phyloP scores from a whole-genome alignment of 257 asterid genomes.

The Capsicum rhomboideum region DNA sequence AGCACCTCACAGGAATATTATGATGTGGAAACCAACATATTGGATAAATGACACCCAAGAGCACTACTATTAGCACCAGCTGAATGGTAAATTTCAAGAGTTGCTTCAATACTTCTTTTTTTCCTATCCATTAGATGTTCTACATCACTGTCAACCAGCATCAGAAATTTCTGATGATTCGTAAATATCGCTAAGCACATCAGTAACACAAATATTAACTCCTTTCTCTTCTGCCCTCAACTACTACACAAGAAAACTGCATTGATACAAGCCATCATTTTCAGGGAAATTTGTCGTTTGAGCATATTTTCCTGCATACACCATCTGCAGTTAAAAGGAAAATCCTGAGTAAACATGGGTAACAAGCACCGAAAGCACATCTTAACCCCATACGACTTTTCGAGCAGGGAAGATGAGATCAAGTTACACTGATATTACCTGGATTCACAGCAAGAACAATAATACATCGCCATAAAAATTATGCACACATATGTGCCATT shows the following conservation, averaged over 20 bases:
- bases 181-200: not conserved
- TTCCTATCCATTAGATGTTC: not conserved
- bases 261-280: slow-evolving; percentile 46
- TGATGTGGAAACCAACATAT: not conserved
- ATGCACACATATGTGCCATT: not conserved
- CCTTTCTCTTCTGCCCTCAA: not conserved
- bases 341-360: not conserved
- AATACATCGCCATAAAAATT: not conserved
- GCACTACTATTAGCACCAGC: not conserved
- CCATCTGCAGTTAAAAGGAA: not conserved
- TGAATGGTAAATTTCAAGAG: not conserved
- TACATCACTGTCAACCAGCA: not conserved
- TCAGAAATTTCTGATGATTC: not conserved
- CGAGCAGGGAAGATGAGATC: slow-evolving; percentile 95
- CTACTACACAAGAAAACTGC: not conserved
- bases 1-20: too few relatives aligned
- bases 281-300: slow-evolving; percentile 82
- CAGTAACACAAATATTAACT: not conserved
- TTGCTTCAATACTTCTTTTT: not conserved
- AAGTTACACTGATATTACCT: slow-evolving; percentile 76
- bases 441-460: slow-evolving; percentile 2
- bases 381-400: slow-evolving; percentile 82
- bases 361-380: not conserved
- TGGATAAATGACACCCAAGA: not conserved
- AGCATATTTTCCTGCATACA: slow-evolving; percentile 63